Evolutionary conservation across 108 stramenopile genomes (phyloP).

Genomic region (Cyclostephanos invisitatus): DNA sequence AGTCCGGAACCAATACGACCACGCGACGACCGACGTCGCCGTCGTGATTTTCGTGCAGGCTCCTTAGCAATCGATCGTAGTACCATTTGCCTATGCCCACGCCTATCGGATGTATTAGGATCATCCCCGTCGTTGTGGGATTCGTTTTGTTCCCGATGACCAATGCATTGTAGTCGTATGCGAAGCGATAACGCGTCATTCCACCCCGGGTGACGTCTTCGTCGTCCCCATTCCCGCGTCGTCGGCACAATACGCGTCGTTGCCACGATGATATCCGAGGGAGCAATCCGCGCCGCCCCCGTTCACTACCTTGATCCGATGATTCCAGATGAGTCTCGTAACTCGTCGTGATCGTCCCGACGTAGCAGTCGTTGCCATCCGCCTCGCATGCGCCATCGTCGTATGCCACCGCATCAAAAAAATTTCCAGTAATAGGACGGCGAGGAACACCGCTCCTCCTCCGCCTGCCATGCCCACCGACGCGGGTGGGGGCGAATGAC

Average conservation of each 20-base stretch:
- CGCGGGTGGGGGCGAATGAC: neutral
- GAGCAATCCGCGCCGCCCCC: too few relatives aligned
- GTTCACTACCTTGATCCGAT: neutral
- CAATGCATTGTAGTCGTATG: conserved; percentile 31
- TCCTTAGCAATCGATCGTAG: conserved; percentile 55
- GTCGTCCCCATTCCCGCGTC: too few relatives aligned
- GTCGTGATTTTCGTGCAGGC: conserved; percentile 21
- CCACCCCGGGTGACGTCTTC: neutral
- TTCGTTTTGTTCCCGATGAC: conserved; percentile 1
- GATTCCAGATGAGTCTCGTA: neutral
- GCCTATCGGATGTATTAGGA: conserved; percentile 68
- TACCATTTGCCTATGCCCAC: conserved; percentile 68
- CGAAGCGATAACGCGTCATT: conserved; percentile 6
- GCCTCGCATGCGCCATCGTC: neutral
- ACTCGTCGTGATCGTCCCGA: neutral
- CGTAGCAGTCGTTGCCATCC: neutral
- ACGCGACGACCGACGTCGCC: conserved; percentile 4
- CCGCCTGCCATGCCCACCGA: neutral
- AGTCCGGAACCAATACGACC: conserved; percentile 53
- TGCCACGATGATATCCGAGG: neutral
- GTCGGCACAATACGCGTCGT: neutral
- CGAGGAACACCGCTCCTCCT: neutral
- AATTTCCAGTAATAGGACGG: neutral
- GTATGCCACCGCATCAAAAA: neutral
- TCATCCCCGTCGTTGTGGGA: conserved; percentile 40